Base-by-base conservation (phyloP, 345 rosid species). In the Litchi chinensis region DNA sequence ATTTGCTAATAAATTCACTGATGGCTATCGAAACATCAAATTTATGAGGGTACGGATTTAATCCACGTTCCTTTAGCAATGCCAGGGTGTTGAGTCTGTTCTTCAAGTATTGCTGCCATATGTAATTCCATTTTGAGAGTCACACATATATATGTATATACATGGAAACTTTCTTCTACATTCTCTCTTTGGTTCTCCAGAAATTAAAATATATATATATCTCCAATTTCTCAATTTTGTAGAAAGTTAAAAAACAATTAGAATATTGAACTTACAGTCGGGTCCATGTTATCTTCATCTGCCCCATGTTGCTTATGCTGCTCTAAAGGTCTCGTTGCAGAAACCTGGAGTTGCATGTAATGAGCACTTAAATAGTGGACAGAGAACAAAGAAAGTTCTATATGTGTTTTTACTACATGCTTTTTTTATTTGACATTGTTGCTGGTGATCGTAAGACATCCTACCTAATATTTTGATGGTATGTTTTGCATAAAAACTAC, bases 231-330 rank as follows among this genome's bases (percentile, higher is more conserved):
- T 32, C 37, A 32, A 28, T 32, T 32, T 32, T 32, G 37, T 32
- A 32, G 37, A 32, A 32, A 32, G 10, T 28, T 32, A n/a, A 8
- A 8, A 67, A 67, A 19, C n/a, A 67, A 67, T 4, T n/a, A 40
- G 37, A 40, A 37, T n/a, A 21, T 67, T 39, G 70, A 39, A 67
- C 46, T 16, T 40, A 67, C 70, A 37, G 70, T 67, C 16, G 70
- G 22, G 70, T 67, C 70, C 70, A 67, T 19, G 6, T 67, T 18
- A n/a, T 67, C 50, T 39, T 67, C 70, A 67, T 67, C 70, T 67
- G 24, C 50, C 1, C 24, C 70, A 18, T 37, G 12, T 41, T 39
- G 50, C 26, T 39, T 67, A 39, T 67, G 70, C 19, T 65, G 68
- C 43, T 65, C 68, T 65, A 8, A 24, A 11, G 40, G 40, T 39